Evolutionary conservation across 2,329 filamentous ascomycete species (phyloP), one percentile per base, ranked within the genome.

Genomic region (Microcera coccophila): DNA sequence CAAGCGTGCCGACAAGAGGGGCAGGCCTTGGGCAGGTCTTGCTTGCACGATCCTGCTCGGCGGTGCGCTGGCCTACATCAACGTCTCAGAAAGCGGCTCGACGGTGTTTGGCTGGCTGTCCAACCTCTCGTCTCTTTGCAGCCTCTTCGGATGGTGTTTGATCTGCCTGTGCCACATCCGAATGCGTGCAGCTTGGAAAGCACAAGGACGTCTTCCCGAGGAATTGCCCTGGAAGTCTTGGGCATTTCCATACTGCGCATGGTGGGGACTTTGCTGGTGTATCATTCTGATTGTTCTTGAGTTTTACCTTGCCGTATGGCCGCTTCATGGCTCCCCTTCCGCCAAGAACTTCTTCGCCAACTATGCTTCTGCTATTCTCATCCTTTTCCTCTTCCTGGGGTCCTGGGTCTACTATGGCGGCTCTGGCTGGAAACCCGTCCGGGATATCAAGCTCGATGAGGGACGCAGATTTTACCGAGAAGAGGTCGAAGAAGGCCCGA

Each of bases 1-100:
- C 4, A 38, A 41, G 21, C 45, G 42, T 20, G 44, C 42, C 9
- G 45, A 48, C 19, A 41, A 42, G 31, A 31, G 42, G 26, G 45
- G 45, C 15, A 38, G 42, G 17, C 45, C 45, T 12, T 48, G 45
- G 45, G 45, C 39, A 11, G 45, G 38, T 5, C 56, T 80, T 11
- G 53, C 76, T 2, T 66, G 76, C 37, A 75, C 78, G 0, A 75
- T 78, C 36, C 48, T 74, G 8, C 70, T 78, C 31, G 75, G 67
- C 5, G 62, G 66, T 16, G 69, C 62, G 0, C 62, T 72, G 4
- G 56, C 60, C 24, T 71, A 70, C 45, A 63, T 73, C 16, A 72
- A 73, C 47, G 66, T 70, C 19, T 62, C 42, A 52, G 58, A 70
- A 45, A 65, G 58, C 19, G 67, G 69, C 3, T 54, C 64, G 1